phyloP scores from a whole-genome alignment of 208 protist species.

The Trypanosoma theileri region DNA sequence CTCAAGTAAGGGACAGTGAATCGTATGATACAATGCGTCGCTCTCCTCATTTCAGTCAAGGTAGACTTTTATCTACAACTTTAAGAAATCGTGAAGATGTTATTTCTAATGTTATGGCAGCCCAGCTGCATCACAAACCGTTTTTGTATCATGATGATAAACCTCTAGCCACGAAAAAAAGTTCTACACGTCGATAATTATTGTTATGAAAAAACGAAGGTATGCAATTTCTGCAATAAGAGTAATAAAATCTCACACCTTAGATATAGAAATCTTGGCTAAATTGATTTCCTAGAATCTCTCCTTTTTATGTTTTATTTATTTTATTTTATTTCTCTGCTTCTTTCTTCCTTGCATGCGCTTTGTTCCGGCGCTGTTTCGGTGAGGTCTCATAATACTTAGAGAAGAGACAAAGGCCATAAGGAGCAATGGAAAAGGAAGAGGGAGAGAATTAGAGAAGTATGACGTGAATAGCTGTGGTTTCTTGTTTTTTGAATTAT shows the following conservation, averaged over 20 bases:
- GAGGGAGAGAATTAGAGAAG: neutral
- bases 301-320: too few relatives aligned
- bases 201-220: neutral
- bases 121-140: conserved; percentile 3
- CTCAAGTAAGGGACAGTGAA: neutral
- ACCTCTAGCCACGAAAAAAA: neutral
- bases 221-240: too few relatives aligned
- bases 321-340: too few relatives aligned
- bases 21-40: neutral
- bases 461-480: too few relatives aligned
- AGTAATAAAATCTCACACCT: too few relatives aligned
- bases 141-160: conserved; percentile 2
- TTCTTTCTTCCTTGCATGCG: too few relatives aligned
- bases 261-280: too few relatives aligned
- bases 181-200: neutral
- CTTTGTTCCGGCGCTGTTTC: too few relatives aligned
- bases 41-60: neutral
- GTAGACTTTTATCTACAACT: neutral
- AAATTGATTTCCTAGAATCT: too few relatives aligned
- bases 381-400: too few relatives aligned
- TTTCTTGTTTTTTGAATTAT: too few relatives aligned
- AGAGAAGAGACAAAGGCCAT: too few relatives aligned
- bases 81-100: conserved; percentile 5
- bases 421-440: neutral
- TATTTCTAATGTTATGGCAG: conserved; percentile 7